Percentiles rank a stretch among this genome's conserved stretches.
Conservation (phyloP, 2,329 filamentous ascomycete species). For the Madurella mycetomatis region DNA sequence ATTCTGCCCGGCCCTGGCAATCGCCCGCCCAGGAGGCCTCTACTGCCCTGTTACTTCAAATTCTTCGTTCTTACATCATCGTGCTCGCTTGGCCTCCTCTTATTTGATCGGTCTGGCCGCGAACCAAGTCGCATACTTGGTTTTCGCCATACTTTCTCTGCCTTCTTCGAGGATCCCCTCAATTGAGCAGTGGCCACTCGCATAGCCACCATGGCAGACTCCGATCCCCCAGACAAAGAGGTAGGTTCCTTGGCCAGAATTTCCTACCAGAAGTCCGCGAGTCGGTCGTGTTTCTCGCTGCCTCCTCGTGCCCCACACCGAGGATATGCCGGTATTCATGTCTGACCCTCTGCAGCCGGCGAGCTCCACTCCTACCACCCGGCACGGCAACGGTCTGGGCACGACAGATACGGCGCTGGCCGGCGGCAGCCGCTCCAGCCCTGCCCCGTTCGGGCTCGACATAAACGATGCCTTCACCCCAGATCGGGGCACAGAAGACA, state of each 20-base stretch:
- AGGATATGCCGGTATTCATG: not conserved
- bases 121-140: no score
- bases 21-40: no score
- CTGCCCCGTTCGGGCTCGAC: constrained; percentile 20
- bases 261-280: no score
- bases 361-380: constrained; percentile 5
- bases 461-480: constrained; percentile 58
- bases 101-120: no score
- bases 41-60: no score
- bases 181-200: not conserved
- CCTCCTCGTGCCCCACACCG: no score
- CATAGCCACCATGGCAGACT: constrained; percentile 6
- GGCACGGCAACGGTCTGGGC: not conserved
- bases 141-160: not conserved
- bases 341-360: constrained; percentile 6
- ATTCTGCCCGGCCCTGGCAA: no score
- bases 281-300: no score
- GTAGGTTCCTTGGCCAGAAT: not conserved
- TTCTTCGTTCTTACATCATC: no score
- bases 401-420: not conserved
- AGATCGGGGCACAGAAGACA: constrained; percentile 66
- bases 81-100: no score
- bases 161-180: not conserved
- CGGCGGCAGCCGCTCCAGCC: not conserved
- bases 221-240: constrained; percentile 7